phyloP scores from a whole-genome alignment of 2,329 filamentous ascomycete genomes.

The Sclerotinia spermophila region DNA sequence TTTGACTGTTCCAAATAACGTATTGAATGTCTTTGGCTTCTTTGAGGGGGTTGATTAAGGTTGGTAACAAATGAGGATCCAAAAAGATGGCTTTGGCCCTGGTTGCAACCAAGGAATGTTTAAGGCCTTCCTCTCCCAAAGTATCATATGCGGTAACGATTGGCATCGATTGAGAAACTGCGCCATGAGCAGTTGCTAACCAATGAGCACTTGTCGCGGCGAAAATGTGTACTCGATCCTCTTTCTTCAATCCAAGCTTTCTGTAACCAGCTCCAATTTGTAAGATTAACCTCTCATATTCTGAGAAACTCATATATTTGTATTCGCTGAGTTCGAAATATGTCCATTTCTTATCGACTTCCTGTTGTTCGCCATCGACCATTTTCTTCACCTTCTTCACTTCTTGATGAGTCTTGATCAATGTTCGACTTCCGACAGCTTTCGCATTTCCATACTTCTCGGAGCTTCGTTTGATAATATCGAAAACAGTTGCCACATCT shows the following conservation, averaged over 20 bases:
- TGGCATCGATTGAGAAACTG: conserved; percentile 76
- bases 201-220: conserved; percentile 60
- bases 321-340: conserved; percentile 80
- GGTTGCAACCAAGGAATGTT: conserved; percentile 81
- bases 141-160: conserved; percentile 96
- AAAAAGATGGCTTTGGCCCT: conserved; percentile 78
- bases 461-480: conserved; percentile 66
- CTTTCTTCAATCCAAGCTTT: conserved; percentile 63
- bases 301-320: conserved; percentile 69
- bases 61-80: conserved; percentile 72
- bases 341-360: conserved; percentile 82
- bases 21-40: conserved; percentile 49
- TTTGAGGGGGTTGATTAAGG: conserved; percentile 53
- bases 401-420: conserved; percentile 73
- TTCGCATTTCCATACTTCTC: conserved; percentile 59
- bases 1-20: conserved; percentile 53
- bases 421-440: conserved; percentile 63
- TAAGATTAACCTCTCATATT: conserved; percentile 67
- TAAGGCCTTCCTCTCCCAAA: conserved; percentile 76
- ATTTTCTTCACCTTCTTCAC: conserved; percentile 86
- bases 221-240: conserved; percentile 71
- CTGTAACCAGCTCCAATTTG: conserved; percentile 67
- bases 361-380: conserved; percentile 70
- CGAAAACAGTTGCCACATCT: conserved; percentile 40
- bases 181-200: conserved; percentile 50